Evolutionary conservation across 176 grass and related monocot species (phyloP).

Genomic region (Tillandsia leiboldiana): DNA sequence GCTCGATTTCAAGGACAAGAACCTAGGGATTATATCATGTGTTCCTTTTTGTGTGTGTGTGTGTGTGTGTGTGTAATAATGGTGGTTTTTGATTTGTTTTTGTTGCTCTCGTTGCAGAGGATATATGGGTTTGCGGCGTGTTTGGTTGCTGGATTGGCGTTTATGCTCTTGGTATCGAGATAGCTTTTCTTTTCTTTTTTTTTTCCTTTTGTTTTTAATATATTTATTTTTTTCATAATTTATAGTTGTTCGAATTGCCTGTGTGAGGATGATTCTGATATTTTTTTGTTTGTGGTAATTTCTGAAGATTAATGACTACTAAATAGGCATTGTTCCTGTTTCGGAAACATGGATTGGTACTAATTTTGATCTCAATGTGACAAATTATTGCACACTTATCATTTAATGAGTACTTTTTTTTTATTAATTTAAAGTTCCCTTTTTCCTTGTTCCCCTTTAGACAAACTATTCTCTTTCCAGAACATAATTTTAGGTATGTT

Average conservation of each 20-base stretch:
- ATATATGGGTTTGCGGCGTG: constrained; percentile 63
- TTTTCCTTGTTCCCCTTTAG: too few relatives aligned
- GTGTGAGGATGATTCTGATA: not conserved
- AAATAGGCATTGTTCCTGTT: too few relatives aligned
- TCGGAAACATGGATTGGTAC: too few relatives aligned
- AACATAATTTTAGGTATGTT: too few relatives aligned
- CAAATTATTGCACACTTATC: too few relatives aligned
- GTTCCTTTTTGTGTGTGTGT: not conserved
- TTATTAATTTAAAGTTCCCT: too few relatives aligned
- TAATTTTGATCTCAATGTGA: too few relatives aligned
- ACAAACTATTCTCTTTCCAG: too few relatives aligned
- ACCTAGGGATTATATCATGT: constrained; percentile 2
- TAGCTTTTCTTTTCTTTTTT: not conserved
- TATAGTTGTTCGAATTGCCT: not conserved
- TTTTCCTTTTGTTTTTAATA: not conserved
- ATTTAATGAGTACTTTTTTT: too few relatives aligned
- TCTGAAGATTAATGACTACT: too few relatives aligned
- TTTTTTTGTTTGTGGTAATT: not conserved
- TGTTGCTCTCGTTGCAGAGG: constrained; percentile 35
- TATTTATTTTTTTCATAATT: not conserved
- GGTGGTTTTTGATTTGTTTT: constrained; percentile 4
- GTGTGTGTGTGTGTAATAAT: not conserved
- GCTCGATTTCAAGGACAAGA: not conserved
- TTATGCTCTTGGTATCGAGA: constrained; percentile 75
- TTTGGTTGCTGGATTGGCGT: constrained; percentile 53